These are phyloP conservation scores for Aquilaria sinensis DNA, from an alignment of 345 rosid genomes.

Conservation along the genomic window DNA sequence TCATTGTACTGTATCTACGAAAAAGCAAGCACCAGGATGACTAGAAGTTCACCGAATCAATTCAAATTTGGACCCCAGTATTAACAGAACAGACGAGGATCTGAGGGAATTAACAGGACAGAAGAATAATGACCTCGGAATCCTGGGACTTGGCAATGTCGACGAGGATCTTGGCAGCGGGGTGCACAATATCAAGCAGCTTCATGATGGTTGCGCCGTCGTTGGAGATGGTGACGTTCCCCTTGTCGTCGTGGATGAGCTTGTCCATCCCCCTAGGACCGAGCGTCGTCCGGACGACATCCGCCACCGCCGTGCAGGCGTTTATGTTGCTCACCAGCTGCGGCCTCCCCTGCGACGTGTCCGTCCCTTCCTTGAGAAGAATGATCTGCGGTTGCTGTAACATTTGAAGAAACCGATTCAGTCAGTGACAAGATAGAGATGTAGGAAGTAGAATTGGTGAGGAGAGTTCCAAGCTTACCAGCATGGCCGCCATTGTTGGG, in stretches of 20 bases:
- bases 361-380: constrained; percentile 95
- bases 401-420: background rate
- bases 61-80: too few relatives aligned
- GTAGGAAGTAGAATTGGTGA: background rate
- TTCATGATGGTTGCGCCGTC: constrained; percentile 99
- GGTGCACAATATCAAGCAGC: constrained; percentile 91
- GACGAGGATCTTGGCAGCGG: constrained; percentile 98
- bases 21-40: too few relatives aligned
- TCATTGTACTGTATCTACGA: too few relatives aligned
- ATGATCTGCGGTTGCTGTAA: constrained; percentile 99
- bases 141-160: constrained; percentile 99
- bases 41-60: too few relatives aligned
- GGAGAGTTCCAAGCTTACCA: constrained; percentile 19
- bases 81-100: background rate
- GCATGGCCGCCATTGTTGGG: constrained; percentile 43
- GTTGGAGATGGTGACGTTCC: constrained; percentile 87
- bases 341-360: constrained; percentile 93
- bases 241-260: constrained; percentile 95
- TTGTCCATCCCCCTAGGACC: constrained; percentile 99
- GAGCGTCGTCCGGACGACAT: constrained; percentile 82
- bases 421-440: background rate
- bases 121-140: constrained; percentile 53
- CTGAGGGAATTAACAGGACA: background rate
- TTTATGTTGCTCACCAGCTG: constrained; percentile 96
- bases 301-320: constrained; percentile 92